Percentiles rank a stretch among this genome's conserved stretches.
phyloP scores from a whole-genome alignment of 306 rosid genomes.

The Biancaea sappan region DNA sequence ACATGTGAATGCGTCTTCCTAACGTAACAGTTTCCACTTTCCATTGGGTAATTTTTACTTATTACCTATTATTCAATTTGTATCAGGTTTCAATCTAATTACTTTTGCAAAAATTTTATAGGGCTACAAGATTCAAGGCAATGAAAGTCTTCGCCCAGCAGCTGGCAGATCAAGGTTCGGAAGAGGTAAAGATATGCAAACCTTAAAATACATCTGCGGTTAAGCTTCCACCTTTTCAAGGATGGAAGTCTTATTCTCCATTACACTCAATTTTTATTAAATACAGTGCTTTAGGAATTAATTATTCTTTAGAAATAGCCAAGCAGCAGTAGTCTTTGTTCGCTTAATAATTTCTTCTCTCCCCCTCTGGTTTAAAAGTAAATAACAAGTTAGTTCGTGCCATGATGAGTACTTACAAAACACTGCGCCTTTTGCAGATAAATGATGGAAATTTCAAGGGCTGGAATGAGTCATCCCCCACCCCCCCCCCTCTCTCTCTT shows the following conservation, averaged over 20 bases:
- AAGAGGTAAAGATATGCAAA: conserved; percentile 68
- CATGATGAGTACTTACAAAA: not conserved
- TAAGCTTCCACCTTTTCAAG: too few relatives aligned
- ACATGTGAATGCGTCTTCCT: not conserved
- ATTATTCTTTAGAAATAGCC: not conserved
- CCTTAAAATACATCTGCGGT: too few relatives aligned
- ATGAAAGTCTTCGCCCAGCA: conserved; percentile 53
- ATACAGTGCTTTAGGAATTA: not conserved
- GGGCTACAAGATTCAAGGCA: conserved; percentile 43
- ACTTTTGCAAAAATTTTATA: conserved; percentile 17
- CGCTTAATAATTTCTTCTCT: too few relatives aligned
- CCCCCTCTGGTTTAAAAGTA: not conserved
- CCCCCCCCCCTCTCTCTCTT: too few relatives aligned
- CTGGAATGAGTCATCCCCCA: not conserved
- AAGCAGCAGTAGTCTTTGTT: not conserved
- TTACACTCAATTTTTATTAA: not conserved
- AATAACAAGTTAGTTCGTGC: not conserved
- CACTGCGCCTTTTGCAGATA: conserved; percentile 29
- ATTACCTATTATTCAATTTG: not conserved
- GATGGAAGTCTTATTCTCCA: not conserved
- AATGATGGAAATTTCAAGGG: conserved; percentile 5
- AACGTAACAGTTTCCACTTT: not conserved
- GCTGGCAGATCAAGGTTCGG: conserved; percentile 79
- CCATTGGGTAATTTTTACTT: not conserved
- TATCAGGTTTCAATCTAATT: conserved; percentile 15